Conservation (phyloP, 441 rosid genomes). For the Erodium texanum region DNA sequence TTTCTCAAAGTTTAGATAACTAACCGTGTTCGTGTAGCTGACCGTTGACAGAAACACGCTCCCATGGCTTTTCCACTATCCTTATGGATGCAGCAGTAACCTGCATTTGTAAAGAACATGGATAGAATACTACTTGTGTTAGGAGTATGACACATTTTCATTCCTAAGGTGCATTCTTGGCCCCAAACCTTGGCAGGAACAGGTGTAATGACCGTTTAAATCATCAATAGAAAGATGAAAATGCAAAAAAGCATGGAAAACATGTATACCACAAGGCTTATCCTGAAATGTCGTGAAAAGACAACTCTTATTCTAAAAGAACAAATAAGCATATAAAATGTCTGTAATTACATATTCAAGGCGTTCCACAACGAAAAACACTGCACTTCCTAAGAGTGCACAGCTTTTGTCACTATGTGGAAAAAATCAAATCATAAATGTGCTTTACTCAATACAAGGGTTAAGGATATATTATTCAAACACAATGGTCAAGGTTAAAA, state of each 20-base stretch:
- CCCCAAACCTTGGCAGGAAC: background rate
- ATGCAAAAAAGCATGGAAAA: background rate
- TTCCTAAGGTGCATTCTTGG: background rate
- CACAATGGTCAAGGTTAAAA: background rate
- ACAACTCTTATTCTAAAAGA: background rate
- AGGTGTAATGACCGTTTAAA: background rate
- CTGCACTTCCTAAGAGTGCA: background rate
- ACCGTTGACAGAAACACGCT: slow-evolving; percentile 51
- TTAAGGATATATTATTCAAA: background rate
- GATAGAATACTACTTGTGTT: background rate
- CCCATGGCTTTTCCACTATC: slow-evolving; percentile 92
- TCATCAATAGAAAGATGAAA: background rate
- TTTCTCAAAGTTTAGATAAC: slow-evolving; percentile 8
- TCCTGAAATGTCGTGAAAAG: background rate
- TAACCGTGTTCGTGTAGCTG: slow-evolving; percentile 73
- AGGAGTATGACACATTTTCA: background rate
- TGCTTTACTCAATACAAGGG: no score
- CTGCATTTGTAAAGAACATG: slow-evolving; percentile 21
- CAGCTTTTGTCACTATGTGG: background rate
- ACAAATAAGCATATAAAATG: background rate
- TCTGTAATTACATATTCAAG: background rate
- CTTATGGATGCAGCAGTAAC: slow-evolving; percentile 60
- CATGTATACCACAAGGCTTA: background rate
- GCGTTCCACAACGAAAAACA: background rate
- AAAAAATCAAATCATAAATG: no score